A percentile compares a stretch with the other conserved stretches of the same genome.
phyloP scores from a whole-genome alignment of 495 filamentous ascomycete genomes.

The Collariella sp. region DNA sequence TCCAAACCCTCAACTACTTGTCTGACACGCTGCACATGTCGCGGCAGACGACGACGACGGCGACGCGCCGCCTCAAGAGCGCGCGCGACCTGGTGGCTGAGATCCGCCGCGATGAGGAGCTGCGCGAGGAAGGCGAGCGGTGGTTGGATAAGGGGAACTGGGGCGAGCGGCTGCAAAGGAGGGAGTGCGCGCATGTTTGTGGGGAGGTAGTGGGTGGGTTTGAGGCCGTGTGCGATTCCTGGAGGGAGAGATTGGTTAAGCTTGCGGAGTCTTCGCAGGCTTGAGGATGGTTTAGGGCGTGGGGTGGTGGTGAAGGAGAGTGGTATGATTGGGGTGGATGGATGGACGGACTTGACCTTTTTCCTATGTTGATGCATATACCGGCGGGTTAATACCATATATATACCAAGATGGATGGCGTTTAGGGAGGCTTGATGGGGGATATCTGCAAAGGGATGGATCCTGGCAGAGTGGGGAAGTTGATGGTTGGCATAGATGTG shows the following conservation, averaged over 20 bases:
- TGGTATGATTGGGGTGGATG: too few relatives aligned
- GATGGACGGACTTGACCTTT: too few relatives aligned
- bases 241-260: conserved; percentile 43
- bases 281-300: not conserved
- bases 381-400: too few relatives aligned
- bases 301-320: too few relatives aligned
- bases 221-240: conserved; percentile 67
- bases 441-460: too few relatives aligned
- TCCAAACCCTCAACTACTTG: conserved; percentile 70
- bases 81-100: conserved; percentile 77
- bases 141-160: conserved; percentile 77
- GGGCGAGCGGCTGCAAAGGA: conserved; percentile 60
- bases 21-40: conserved; percentile 92
- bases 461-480: too few relatives aligned
- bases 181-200: conserved; percentile 73
- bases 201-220: conserved; percentile 85
- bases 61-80: conserved; percentile 62
- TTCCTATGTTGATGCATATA: too few relatives aligned
- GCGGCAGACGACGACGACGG: conserved; percentile 74
- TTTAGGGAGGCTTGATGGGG: too few relatives aligned
- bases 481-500: not conserved
- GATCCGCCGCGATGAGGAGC: conserved; percentile 71
- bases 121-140: conserved; percentile 65
- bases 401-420: too few relatives aligned
- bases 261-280: conserved; percentile 23